Conservation (phyloP, 2,329 filamentous ascomycete genomes). For the Cordyceps farinosa region DNA sequence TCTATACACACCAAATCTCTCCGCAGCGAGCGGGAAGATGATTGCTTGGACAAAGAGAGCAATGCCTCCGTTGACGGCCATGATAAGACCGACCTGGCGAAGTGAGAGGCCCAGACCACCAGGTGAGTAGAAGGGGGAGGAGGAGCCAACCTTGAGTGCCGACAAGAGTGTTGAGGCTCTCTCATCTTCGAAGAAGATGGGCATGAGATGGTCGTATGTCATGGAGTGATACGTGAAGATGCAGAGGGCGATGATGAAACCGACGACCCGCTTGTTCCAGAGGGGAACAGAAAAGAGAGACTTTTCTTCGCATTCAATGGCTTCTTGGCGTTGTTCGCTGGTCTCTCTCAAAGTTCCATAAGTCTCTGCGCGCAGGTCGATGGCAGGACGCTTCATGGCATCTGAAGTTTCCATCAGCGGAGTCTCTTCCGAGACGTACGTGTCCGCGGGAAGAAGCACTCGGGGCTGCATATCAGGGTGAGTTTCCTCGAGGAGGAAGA, state of each 20-base stretch:
- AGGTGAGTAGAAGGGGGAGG: slow-evolving; percentile 51
- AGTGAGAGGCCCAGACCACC: slow-evolving; percentile 62
- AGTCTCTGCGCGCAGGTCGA: slow-evolving; percentile 72
- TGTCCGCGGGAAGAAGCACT: slow-evolving; percentile 43
- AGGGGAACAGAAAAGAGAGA: slow-evolving; percentile 36
- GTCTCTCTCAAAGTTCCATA: slow-evolving; percentile 66
- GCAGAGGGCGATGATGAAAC: slow-evolving; percentile 75
- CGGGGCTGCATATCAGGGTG: slow-evolving; percentile 74
- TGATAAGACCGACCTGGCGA: slow-evolving; percentile 58
- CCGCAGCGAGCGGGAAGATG: slow-evolving; percentile 58
- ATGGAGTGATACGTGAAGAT: slow-evolving; percentile 95
- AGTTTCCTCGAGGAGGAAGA: slow-evolving; percentile 79
- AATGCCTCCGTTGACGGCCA: slow-evolving; percentile 57
- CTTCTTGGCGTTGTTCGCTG: slow-evolving; percentile 47
- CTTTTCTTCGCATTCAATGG: slow-evolving; percentile 32
- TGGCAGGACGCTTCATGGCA: slow-evolving; percentile 66
- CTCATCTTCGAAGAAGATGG: slow-evolving; percentile 87
- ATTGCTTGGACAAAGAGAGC: slow-evolving; percentile 58
- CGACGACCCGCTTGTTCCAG: slow-evolving; percentile 61
- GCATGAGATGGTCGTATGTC: slow-evolving; percentile 88
- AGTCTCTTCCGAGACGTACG: slow-evolving; percentile 61
- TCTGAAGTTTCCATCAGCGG: slow-evolving; percentile 73
- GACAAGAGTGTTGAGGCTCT: slow-evolving; percentile 41
- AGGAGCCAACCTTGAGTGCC: slow-evolving; percentile 27
- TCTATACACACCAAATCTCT: slow-evolving; percentile 55